A percentile compares a stretch with the other conserved stretches of the same genome.
phyloP scores from a whole-genome alignment of 78 protist genomes.

The Chrysochromulina parva region DNA sequence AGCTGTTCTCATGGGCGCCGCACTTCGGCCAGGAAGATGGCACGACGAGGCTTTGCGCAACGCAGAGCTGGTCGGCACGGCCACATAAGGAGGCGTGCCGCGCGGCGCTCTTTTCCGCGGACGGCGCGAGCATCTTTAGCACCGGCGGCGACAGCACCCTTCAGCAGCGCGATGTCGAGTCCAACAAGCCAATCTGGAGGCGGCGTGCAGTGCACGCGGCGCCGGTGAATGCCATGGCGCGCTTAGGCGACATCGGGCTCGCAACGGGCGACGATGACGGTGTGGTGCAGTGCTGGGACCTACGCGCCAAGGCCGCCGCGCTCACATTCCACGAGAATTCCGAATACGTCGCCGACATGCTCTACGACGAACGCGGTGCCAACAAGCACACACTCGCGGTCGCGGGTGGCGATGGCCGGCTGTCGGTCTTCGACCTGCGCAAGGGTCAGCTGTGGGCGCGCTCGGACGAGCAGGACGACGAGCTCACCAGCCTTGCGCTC shows the following conservation, averaged over 20 bases:
- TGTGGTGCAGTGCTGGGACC: slow-evolving; percentile 26
- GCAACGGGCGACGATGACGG: slow-evolving; percentile 54
- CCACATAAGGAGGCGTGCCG: slow-evolving; percentile 13
- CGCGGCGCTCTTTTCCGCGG: neutral
- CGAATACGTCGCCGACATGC: slow-evolving; percentile 16
- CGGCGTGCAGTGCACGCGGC: neutral
- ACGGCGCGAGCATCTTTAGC: neutral
- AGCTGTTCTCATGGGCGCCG: too few relatives aligned
- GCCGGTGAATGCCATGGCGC: slow-evolving; percentile 2
- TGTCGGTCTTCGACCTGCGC: slow-evolving; percentile 30
- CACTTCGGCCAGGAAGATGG: too few relatives aligned
- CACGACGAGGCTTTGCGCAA: neutral
- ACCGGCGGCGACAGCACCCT: neutral
- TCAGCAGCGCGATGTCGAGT: neutral
- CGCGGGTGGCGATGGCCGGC: slow-evolving; percentile 55
- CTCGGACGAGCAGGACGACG: slow-evolving; percentile 60
- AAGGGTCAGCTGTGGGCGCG: neutral
- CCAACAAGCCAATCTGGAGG: neutral
- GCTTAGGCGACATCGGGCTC: neutral
- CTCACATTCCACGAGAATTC: neutral
- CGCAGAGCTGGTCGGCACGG: neutral
- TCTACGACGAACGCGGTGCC: neutral
- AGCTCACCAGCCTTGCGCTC: slow-evolving; percentile 44
- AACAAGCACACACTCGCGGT: neutral
- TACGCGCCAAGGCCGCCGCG: neutral